Evolutionary conservation across 306 rosid genomes (phyloP).

Genomic region (Boehmeria nivea): DNA sequence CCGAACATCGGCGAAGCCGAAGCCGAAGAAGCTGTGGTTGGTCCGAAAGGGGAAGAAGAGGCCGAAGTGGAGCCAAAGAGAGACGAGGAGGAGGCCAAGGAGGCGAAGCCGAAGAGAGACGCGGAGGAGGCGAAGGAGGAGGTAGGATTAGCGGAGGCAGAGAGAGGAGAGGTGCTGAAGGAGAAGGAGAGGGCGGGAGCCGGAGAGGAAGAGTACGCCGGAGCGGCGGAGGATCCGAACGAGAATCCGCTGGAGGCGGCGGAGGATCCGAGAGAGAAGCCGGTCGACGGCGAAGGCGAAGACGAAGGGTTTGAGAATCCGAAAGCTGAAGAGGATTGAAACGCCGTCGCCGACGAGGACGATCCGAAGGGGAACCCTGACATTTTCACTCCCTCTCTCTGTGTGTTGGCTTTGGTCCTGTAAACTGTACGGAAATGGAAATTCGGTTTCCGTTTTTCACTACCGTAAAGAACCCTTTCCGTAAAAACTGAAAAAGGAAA

Average conservation of each 20-base stretch:
- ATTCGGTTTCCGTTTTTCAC: too few species aligned
- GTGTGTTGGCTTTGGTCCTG: too few species aligned
- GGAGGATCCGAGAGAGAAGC: slow-evolving; percentile 13
- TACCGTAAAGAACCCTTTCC: too few species aligned
- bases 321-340: slow-evolving; percentile 22
- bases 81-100: slow-evolving; percentile 1
- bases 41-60: background rate
- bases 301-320: slow-evolving; percentile 18
- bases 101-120: slow-evolving; percentile 11
- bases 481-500: too few species aligned
- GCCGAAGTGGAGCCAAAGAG: background rate
- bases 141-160: too few species aligned
- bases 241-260: slow-evolving; percentile 24
- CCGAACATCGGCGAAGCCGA: slow-evolving; percentile 14
- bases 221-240: slow-evolving; percentile 35
- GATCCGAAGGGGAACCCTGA: slow-evolving; percentile 50
- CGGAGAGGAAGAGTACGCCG: slow-evolving; percentile 20
- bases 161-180: slow-evolving; percentile 9
- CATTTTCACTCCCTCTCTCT: slow-evolving; percentile 31
- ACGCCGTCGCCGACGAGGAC: slow-evolving; percentile 19
- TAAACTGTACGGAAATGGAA: too few species aligned
- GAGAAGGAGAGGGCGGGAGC: slow-evolving; percentile 25
- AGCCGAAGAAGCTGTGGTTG: background rate
- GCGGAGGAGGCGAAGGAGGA: slow-evolving; percentile 19
- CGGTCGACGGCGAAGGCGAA: slow-evolving; percentile 19